Evolutionary conservation across 805 yeast genomes (phyloP).

Genomic region (Huiozyma naganishii): DNA sequence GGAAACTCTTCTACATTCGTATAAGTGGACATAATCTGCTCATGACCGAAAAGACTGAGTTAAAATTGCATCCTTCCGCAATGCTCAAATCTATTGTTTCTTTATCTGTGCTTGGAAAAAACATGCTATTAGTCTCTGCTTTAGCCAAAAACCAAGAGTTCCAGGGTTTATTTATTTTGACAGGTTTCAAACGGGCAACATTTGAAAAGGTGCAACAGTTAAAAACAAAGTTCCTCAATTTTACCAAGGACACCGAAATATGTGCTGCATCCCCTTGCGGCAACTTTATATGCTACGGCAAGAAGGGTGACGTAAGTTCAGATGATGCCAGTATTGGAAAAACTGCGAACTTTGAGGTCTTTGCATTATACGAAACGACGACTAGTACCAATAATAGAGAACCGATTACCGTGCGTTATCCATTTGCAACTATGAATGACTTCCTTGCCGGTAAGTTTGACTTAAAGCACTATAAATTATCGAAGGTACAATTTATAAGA

Average conservation of each 20-base stretch:
- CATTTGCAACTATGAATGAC: constrained; percentile 2
- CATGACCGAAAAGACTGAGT: background rate
- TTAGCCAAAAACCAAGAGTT: background rate
- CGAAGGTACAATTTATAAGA: background rate
- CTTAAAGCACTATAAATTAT: background rate
- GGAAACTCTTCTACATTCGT: too few species aligned
- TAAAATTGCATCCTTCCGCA: background rate
- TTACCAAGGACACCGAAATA: constrained; percentile 14
- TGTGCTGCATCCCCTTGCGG: constrained; percentile 12
- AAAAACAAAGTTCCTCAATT: constrained; percentile 10
- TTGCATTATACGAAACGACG: constrained; percentile 6
- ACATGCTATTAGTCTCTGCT: constrained; percentile 9
- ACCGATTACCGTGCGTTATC: constrained; percentile 2
- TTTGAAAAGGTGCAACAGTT: constrained; percentile 1
- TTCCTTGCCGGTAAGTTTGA: background rate
- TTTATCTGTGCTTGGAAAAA: constrained; percentile 3
- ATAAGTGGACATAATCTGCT: background rate
- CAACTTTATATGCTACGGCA: constrained; percentile 16
- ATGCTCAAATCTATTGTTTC: constrained; percentile 4
- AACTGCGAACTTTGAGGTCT: constrained; percentile 15
- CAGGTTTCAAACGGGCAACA: background rate
- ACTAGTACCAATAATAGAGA: background rate
- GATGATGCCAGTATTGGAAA: constrained; percentile 2
- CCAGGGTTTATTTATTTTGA: background rate
- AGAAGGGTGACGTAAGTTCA: constrained; percentile 1